Evolutionary conservation across 352 stramenopile genomes (phyloP), one percentile per base, ranked within the genome.

Genomic region (Phytophthora pini): DNA sequence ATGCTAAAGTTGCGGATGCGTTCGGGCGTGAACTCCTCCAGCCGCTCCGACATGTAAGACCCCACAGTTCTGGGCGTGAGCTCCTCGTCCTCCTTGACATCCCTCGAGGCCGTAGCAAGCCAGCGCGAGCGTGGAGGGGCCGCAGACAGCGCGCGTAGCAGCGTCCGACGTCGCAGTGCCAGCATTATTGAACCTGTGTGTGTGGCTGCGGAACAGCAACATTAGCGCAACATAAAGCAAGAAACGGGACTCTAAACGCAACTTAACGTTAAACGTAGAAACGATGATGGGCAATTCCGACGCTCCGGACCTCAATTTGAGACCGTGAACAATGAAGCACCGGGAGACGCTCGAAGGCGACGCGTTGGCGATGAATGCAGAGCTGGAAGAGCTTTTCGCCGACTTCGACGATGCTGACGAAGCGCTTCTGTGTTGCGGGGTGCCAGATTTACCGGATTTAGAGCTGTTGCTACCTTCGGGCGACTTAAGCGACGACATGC

Each of bases 1-100:
- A 97, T 97, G 67, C 86, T 93, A 68, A 96, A 96, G 74, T 96
- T 96, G 74, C 89, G 82, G 64, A 95, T 90, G 22, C 93, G 97
- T 26, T 90, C 66, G 2, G 87, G 85, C 56, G 54, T 62, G 63
- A 94, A 88, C 2, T 76, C 62, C 31, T 77, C 67, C n/a, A 95
- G 69, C 31, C 87, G 72, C 57, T 77, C 68, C 15, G 70, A 74
- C 67, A 95, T 70, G 70, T 80, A 94, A 13, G 82, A 60, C 4
- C 83, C 87, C 24, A 95, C 64, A 5, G 74, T 82, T 12, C 56
- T 62, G 7, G 87, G 87, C 32, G 79, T 80, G 4, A 92, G 61
- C 13, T 10, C 17, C 13, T 53, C 39, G 4, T 49, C 51, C 11
- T 74, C 49, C 27, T 55, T 39, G 9, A 47, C n/a, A 27, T 49